A percentile compares a stretch with the other conserved stretches of the same genome.
phyloP scores from a whole-genome alignment of 495 filamentous ascomycete species.

The Chaetomidium leptoderma region DNA sequence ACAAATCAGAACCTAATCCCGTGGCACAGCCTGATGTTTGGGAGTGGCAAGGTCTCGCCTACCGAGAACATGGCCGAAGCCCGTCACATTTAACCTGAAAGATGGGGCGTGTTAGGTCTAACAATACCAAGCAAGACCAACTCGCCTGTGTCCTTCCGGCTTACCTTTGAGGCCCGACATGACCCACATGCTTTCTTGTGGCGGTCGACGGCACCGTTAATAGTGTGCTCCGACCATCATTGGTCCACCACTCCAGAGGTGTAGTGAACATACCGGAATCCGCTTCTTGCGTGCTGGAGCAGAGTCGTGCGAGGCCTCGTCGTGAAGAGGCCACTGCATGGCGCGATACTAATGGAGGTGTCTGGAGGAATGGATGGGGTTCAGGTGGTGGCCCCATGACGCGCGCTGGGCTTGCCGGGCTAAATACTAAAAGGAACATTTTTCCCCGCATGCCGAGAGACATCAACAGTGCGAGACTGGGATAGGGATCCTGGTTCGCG shows the following conservation, averaged over 20 bases:
- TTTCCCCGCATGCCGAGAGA: neutral
- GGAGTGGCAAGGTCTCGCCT: neutral
- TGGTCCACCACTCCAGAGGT: neutral
- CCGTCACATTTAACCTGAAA: neutral
- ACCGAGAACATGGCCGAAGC: constrained; percentile 1
- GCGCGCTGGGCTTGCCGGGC: too few species aligned
- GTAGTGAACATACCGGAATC: neutral
- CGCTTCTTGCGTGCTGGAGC: neutral
- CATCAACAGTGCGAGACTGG: neutral
- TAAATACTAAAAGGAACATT: too few species aligned
- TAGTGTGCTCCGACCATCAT: neutral
- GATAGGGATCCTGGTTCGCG: too few species aligned
- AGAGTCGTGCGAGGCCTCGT: neutral
- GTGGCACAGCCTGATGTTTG: too few species aligned
- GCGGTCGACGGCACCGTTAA: neutral
- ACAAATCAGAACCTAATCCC: neutral
- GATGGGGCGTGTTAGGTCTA: too few species aligned
- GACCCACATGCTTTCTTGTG: constrained; percentile 2
- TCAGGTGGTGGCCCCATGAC: neutral
- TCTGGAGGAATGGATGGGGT: neutral
- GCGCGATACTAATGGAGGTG: neutral
- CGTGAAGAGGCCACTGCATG: neutral
- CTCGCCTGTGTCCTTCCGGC: too few species aligned
- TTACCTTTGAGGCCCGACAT: neutral
- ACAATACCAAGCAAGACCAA: too few species aligned